Base-by-base conservation (phyloP, 1,284 basidiomycete species). In the Cryptococcus jaspeensis region DNA sequence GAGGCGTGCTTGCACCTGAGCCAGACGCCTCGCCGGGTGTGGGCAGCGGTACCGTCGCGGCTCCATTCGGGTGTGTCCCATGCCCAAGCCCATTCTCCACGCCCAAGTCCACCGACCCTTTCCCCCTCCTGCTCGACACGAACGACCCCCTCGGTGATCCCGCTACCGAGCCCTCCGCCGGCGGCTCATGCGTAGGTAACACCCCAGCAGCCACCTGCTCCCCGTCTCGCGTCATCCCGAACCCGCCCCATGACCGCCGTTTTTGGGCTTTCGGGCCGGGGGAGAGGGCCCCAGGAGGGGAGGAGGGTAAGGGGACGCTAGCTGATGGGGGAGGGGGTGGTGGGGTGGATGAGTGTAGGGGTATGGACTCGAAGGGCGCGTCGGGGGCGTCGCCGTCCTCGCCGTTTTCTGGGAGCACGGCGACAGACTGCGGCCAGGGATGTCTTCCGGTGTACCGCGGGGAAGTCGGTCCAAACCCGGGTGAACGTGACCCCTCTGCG, bases 281-380 rank as follows among this genome's bases (percentile, higher is more conserved):
- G 6, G 59, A 53, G 13, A 32, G 38, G 38, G 37, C 56, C 5
- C 37, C 52, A 16, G n/a, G 55, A 15, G 69, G 63, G 0, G 63
- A 65, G 0, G 56, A 52, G 32, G 64, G 64, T n/a, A 64, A 40
- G 1, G 63, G 64, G 3, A 58, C 60, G 1, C 39, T 50, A 5
- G 56, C 12, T 11, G 16, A 25, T 6, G 41, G 25, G 5, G 55
- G 41, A 13, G 59, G 48, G 18, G 57, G 55, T 22, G 62, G 67
- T 5, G 62, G 55, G 2, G 65, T 67, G 1, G 64, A 63, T 8
- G 53, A 56, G 5, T 64, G 56, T 1, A 75, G 52, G 5, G 69
- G 60, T 13, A 75, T 69, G 1, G 67, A 69, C 58, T 75, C 73
- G 56, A 72, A 75, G 12, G 69, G 66, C n/a, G 61, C 65, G n/a